Evolutionary conservation across 164 flowering plant genomes (phyloP).

Genomic region (Amborella trichopoda): DNA sequence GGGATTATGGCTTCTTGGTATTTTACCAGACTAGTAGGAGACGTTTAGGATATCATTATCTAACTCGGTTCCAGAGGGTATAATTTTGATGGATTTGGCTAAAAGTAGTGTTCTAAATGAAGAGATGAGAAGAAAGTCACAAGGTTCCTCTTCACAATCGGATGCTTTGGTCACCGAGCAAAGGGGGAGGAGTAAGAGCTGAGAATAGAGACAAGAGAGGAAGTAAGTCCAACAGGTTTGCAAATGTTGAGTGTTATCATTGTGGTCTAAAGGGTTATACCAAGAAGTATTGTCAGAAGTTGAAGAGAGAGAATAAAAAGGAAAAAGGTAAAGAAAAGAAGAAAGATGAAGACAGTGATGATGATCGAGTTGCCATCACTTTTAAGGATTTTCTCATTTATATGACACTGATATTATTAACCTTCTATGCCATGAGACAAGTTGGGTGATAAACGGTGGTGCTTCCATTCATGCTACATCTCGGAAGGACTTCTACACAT

Average conservation of each 20-base stretch:
- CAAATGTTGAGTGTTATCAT: slow-evolving; percentile 2
- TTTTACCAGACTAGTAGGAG: neutral
- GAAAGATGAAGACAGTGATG: too few species aligned
- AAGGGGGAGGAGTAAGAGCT: slow-evolving; percentile 2
- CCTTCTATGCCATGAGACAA: neutral
- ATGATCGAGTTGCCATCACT: too few species aligned
- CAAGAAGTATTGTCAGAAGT: neutral
- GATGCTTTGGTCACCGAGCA: neutral
- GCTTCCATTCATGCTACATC: neutral
- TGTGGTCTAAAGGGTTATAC: neutral
- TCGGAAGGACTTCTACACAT: neutral
- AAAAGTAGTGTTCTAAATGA: too few species aligned
- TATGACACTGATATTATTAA: neutral
- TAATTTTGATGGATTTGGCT: too few species aligned
- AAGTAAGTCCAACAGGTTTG: neutral
- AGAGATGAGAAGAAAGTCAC: too few species aligned
- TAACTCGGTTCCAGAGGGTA: slow-evolving; percentile 1
- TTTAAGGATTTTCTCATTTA: too few species aligned
- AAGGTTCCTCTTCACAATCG: too few species aligned
- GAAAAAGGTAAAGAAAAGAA: too few species aligned
- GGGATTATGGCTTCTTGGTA: neutral
- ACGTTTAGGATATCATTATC: slow-evolving; percentile 2
- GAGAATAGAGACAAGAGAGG: neutral
- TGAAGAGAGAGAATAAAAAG: too few species aligned
- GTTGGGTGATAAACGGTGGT: neutral